These are phyloP conservation scores for Chlorella ohadii DNA, from an alignment of 139 green algal genomes.

Conservation along the genomic window DNA sequence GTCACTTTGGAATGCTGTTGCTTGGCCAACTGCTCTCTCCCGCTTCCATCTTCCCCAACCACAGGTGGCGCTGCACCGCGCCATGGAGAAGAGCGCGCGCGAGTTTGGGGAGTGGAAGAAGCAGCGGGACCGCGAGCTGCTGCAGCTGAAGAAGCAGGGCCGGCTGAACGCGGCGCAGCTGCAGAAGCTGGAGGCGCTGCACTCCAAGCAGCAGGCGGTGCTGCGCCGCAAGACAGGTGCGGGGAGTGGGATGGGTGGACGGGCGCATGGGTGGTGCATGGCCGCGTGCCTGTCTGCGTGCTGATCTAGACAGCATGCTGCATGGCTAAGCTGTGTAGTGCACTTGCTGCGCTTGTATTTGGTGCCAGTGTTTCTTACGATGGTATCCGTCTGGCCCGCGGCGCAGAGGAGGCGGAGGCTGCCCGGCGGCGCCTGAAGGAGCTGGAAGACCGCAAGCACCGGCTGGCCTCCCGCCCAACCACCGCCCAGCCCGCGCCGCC, in stretches of 20 bases:
- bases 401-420: slow-evolving; percentile 83
- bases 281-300: no score
- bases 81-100: slow-evolving; percentile 62
- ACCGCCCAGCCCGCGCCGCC: not conserved
- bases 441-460: slow-evolving; percentile 19
- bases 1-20: not conserved
- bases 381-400: no score
- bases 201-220: slow-evolving; percentile 87
- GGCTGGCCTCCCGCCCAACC: not conserved
- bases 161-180: slow-evolving; percentile 62
- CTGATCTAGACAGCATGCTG: no score
- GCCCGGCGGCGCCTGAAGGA: slow-evolving; percentile 76
- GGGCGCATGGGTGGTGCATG: not conserved
- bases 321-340: no score
- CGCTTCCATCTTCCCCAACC: not conserved
- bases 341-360: not conserved
- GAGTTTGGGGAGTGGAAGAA: slow-evolving; percentile 61
- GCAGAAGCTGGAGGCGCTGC: slow-evolving; percentile 70
- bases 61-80: slow-evolving; percentile 60
- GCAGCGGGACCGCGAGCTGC: slow-evolving; percentile 74
- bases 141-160: slow-evolving; percentile 67
- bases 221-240: slow-evolving; percentile 87
- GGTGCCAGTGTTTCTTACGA: no score
- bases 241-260: not conserved
- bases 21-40: not conserved